Evolutionary conservation across 257 asterid species (phyloP).

Genomic region (Lavandula angustifolia): DNA sequence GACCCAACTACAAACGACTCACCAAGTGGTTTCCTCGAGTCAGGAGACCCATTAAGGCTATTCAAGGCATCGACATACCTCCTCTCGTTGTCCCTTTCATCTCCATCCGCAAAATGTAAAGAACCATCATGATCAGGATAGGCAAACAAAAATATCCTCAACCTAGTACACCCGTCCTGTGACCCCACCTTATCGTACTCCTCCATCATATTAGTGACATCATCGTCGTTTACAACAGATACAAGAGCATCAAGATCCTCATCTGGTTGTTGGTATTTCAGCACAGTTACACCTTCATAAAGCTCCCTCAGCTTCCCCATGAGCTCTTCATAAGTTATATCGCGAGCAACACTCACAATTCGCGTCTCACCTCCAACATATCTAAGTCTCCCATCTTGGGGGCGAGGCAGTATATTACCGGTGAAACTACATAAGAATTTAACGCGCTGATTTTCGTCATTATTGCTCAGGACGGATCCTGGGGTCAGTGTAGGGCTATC

Average conservation of each 20-base stretch:
- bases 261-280: constrained; percentile 96
- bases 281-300: constrained; percentile 64
- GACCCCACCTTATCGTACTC: constrained; percentile 91
- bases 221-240: constrained; percentile 94
- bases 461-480: constrained; percentile 48
- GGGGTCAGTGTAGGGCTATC: constrained; percentile 60
- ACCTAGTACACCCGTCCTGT: constrained; percentile 80
- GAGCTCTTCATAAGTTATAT: constrained; percentile 76
- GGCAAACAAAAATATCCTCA: constrained; percentile 76
- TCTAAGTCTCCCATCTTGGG: constrained; percentile 94
- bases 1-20: constrained; percentile 53
- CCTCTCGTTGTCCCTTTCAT: constrained; percentile 90
- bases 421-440: constrained; percentile 91
- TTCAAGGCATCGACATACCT: constrained; percentile 95
- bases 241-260: constrained; percentile 99
- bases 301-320: constrained; percentile 94
- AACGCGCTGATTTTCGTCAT: constrained; percentile 71
- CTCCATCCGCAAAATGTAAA: constrained; percentile 76
- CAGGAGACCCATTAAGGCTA: constrained; percentile 87
- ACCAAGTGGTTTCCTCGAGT: constrained; percentile 55
- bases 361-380: constrained; percentile 98
- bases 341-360: constrained; percentile 73
- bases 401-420: constrained; percentile 89
- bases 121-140: constrained; percentile 72
- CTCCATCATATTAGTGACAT: constrained; percentile 97